These are phyloP conservation scores for Dendrobium officinale DNA, from an alignment of 106 monocot genomes.

Conservation along the genomic window DNA sequence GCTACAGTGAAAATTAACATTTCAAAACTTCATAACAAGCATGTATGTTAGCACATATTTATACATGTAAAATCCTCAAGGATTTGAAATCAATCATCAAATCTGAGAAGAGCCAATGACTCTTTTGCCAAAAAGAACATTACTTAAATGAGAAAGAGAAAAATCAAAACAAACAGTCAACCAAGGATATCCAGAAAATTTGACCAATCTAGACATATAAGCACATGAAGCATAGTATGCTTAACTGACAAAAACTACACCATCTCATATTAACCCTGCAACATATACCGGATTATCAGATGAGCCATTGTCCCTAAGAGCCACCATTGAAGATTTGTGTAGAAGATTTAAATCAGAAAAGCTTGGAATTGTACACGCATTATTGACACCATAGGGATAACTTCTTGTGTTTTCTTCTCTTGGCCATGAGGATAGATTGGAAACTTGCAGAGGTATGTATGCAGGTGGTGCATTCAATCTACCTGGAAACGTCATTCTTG, in stretches of 20 bases:
- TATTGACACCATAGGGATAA: neutral
- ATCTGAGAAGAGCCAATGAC: neutral
- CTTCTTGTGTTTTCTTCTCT: constrained; percentile 1
- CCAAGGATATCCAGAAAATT: neutral
- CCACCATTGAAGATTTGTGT: neutral
- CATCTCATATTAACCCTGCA: neutral
- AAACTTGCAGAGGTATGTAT: neutral
- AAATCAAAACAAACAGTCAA: neutral
- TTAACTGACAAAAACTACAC: neutral
- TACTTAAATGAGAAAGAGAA: neutral
- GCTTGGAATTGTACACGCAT: neutral
- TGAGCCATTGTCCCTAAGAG: neutral
- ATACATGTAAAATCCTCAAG: neutral
- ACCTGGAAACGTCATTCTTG: neutral
- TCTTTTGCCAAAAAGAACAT: neutral
- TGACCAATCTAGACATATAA: neutral
- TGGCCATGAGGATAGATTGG: neutral
- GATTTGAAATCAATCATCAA: neutral
- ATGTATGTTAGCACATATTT: neutral
- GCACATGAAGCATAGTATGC: neutral
- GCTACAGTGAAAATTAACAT: too few relatives aligned
- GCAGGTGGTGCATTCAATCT: neutral
- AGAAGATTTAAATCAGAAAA: neutral
- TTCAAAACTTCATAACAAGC: neutral
- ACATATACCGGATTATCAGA: constrained; percentile 1